A percentile compares a stretch with the other conserved stretches of the same genome.
Conservation (phyloP, 257 asterid species). For the Ocimum tenuiflorum region DNA sequence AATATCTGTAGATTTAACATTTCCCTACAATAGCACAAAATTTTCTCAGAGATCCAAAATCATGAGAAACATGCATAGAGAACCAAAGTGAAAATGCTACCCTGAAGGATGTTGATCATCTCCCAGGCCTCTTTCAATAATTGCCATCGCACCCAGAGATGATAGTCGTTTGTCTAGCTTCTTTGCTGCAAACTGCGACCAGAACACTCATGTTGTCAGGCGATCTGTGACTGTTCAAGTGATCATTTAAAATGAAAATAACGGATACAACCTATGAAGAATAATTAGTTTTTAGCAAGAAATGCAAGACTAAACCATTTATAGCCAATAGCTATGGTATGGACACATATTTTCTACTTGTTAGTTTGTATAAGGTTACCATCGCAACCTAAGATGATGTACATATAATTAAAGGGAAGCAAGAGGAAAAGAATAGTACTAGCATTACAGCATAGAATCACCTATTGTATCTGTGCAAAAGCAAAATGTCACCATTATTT, state of each 20-base stretch:
- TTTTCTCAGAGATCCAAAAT: neutral
- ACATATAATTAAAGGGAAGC: neutral
- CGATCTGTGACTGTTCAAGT: neutral
- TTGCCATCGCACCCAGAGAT: constrained; percentile 65
- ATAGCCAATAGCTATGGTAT: neutral
- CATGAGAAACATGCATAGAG: neutral
- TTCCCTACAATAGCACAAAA: neutral
- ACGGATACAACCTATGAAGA: neutral
- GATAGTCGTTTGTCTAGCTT: constrained; percentile 84
- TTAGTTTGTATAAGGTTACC: neutral
- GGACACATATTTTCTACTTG: neutral
- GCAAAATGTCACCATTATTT: constrained; percentile 1
- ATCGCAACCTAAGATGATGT: neutral
- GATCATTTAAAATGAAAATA: neutral
- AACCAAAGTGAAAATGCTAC: constrained; percentile 34
- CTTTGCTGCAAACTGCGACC: constrained; percentile 90
- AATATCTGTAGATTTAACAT: neutral
- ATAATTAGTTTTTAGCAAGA: neutral
- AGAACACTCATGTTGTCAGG: constrained; percentile 14
- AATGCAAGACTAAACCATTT: neutral
- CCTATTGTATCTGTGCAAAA: constrained; percentile 1
- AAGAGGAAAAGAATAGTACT: neutral
- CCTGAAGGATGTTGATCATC: constrained; percentile 98
- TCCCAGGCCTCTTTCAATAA: constrained; percentile 87
- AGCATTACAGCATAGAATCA: neutral